Evolutionary conservation across 2,329 filamentous ascomycete species (phyloP), one percentile per base, ranked within the genome.

Genomic region (Fusarium poae): DNA sequence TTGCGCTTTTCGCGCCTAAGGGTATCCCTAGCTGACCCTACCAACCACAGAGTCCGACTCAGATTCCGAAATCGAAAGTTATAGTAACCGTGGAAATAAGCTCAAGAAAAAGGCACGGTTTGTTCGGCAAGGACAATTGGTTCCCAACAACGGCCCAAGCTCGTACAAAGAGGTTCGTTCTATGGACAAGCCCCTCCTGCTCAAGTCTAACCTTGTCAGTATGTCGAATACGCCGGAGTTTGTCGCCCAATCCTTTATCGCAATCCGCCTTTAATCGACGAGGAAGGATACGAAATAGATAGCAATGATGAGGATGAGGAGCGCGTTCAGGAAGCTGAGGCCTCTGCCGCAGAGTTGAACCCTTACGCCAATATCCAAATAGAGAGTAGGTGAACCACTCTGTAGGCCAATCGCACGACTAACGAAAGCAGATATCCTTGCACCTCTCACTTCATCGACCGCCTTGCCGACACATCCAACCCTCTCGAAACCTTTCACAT

Each of bases 21-120:
- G 21, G 25, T n/a, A 46, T 57, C 30, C 53, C 20, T 62, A 55
- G 60, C 70, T 75, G 65, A 75, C 75, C 46, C 39, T 57, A 46
- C 39, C 65, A 45, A 46, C 70, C 57, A 58, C 79, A 94, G 92
- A 93, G 66, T 92, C 90, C 72, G 92, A 94, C 77, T 92, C 91
- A 61, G 92, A 95, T 78, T 89, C 89, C 63, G 86, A 88, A 56
- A 89, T 93, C 72, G 85, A 89, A 63, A 84, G 86, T 72, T 87
- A 86, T 72, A 91, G 89, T 59, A 94, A 94, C 78, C 89, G 92
- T 75, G 91, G 91, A 65, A 88, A 93, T 79, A 95, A 94, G 77
- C 83, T 95, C 45, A 92, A 94, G 82, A 91, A 89, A 78, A 86
- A 88, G 72, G 89, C 92, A 44, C 86, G 88, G 71, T 92, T 92